Percentiles rank a stretch among this genome's conserved stretches.
phyloP scores from a whole-genome alignment of 345 rosid genomes.

The Salix koriyanagi region DNA sequence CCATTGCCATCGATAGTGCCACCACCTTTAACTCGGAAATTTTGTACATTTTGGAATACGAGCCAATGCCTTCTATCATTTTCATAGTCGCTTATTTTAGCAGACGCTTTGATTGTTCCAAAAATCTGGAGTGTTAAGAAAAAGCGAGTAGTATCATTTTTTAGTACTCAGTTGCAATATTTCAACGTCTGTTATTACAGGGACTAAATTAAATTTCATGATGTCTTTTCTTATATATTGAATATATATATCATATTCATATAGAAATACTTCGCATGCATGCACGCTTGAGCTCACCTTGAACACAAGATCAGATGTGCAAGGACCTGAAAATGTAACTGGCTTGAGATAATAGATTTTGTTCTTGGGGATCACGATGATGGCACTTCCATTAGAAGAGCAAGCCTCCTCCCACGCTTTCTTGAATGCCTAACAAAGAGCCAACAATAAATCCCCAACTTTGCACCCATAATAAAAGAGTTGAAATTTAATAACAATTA shows the following conservation, averaged over 20 bases:
- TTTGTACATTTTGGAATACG: slow-evolving; percentile 40
- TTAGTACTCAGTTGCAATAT: no score
- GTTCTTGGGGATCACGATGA: slow-evolving; percentile 46
- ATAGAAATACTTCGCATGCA: no score
- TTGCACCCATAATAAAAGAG: background rate
- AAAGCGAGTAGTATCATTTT: background rate
- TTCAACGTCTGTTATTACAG: background rate
- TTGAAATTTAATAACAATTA: background rate
- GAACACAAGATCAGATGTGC: slow-evolving; percentile 47
- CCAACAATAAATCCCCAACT: slow-evolving; percentile 3
- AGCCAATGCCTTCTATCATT: slow-evolving; percentile 54
- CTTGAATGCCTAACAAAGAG: slow-evolving; percentile 35
- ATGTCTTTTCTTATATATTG: no score
- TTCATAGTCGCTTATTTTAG: slow-evolving; percentile 43
- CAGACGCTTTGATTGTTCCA: slow-evolving; percentile 68
- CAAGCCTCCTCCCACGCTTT: slow-evolving; percentile 22
- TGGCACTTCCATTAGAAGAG: slow-evolving; percentile 10
- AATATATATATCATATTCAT: no score
- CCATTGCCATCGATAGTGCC: slow-evolving; percentile 87
- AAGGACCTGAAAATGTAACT: slow-evolving; percentile 73
- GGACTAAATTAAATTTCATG: no score
- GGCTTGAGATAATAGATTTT: slow-evolving; percentile 57
- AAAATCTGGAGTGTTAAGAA: slow-evolving; percentile 35
- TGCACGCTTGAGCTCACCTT: slow-evolving; percentile 38
- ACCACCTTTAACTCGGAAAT: slow-evolving; percentile 72